phyloP scores from a whole-genome alignment of 2,329 filamentous ascomycete species.

The Fusarium denticulatum region DNA sequence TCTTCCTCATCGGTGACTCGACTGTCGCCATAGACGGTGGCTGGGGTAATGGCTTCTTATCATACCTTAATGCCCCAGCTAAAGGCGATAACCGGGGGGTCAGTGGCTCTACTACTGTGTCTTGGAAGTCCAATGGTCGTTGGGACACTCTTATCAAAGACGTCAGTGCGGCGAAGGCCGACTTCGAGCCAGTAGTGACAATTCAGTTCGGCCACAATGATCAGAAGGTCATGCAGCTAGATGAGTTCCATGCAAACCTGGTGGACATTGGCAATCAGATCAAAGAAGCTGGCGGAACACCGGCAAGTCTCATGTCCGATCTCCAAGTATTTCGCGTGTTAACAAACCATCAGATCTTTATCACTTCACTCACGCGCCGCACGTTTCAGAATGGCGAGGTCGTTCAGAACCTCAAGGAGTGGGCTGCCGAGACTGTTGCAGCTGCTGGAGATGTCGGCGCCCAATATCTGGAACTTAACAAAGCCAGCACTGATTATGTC shows the following conservation, averaged over 20 bases:
- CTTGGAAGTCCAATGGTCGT: constrained; percentile 5
- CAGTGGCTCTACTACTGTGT: constrained; percentile 1
- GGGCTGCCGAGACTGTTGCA: background rate
- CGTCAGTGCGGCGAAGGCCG: background rate
- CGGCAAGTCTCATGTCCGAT: fast-evolving
- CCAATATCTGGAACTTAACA: background rate
- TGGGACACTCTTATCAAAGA: background rate
- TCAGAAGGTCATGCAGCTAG: background rate
- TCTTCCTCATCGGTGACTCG: constrained; percentile 9
- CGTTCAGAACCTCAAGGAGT: constrained; percentile 6
- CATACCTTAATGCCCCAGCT: background rate
- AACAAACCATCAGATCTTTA: background rate
- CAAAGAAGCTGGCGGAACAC: background rate
- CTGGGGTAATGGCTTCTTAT: background rate
- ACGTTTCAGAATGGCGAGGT: background rate
- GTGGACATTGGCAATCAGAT: constrained; percentile 2
- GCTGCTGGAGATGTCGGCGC: background rate
- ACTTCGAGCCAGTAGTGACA: background rate
- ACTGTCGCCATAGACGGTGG: background rate
- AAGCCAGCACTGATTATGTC: constrained; percentile 5
- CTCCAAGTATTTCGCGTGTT: fast-evolving
- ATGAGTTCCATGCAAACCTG: background rate
- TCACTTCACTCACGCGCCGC: background rate
- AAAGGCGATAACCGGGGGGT: background rate
- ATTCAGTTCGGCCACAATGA: constrained; percentile 16